A percentile compares a stretch with the other conserved stretches of the same genome.
These are phyloP conservation scores for Nigrospora sphaerica DNA, from an alignment of 2,329 filamentous ascomycete species.

Conservation along the genomic window DNA sequence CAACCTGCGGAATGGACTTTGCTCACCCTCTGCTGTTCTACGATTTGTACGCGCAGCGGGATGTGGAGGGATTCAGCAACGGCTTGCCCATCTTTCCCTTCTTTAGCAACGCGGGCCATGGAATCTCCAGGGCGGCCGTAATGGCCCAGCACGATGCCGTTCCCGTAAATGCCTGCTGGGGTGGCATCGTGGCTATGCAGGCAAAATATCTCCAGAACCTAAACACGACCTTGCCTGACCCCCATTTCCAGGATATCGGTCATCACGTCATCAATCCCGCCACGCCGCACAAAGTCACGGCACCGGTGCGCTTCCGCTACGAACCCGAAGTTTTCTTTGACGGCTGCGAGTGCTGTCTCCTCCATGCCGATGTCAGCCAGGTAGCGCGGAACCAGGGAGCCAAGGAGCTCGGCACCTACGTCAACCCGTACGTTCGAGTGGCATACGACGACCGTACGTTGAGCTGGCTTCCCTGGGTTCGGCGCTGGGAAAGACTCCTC, in stretches of 20 bases:
- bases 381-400: constrained; percentile 27
- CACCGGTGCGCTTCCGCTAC: constrained; percentile 48
- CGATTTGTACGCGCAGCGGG: constrained; percentile 66
- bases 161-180: constrained; percentile 68
- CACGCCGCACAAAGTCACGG: constrained; percentile 17
- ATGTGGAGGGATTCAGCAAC: constrained; percentile 55
- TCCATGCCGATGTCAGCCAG: constrained; percentile 38
- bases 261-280: constrained; percentile 27
- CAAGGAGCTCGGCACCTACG: constrained; percentile 53
- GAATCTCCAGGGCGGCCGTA: constrained; percentile 54
- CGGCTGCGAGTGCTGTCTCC: constrained; percentile 58
- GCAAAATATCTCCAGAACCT: constrained; percentile 49
- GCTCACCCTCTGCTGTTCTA: constrained; percentile 62
- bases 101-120: constrained; percentile 48
- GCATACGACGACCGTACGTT: constrained; percentile 56
- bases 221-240: constrained; percentile 19
- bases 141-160: constrained; percentile 56
- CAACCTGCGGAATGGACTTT: constrained; percentile 67
- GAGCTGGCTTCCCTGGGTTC: constrained; percentile 49
- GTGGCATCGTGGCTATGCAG: constrained; percentile 65
- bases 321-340: constrained; percentile 55
- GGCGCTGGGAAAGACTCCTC: constrained; percentile 61
- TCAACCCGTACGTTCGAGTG: constrained; percentile 70
- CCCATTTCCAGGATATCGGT: constrained; percentile 24
- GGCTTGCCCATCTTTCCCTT: constrained; percentile 63